These are phyloP conservation scores for Hypoxylon sp. DNA, from an alignment of 2,329 filamentous ascomycete species.

Conservation along the genomic window DNA sequence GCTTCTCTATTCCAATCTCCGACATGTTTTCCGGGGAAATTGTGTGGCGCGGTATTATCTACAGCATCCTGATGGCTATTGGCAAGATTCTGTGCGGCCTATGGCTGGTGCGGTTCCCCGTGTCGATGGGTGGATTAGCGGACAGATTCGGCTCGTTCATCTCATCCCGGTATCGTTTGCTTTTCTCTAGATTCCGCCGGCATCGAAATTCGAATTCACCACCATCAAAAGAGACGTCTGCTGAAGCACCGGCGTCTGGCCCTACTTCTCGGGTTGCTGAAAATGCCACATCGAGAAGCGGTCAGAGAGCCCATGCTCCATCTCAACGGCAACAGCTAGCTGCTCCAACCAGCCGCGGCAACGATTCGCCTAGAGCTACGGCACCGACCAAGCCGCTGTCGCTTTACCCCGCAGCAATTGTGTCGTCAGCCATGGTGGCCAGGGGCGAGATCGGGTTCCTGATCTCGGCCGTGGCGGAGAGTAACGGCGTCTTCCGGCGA, in stretches of 20 bases:
- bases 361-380: background rate
- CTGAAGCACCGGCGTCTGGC: background rate
- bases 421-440: constrained; percentile 77
- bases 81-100: constrained; percentile 71
- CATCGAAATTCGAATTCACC: background rate
- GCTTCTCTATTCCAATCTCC: constrained; percentile 81
- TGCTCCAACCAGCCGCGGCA: background rate
- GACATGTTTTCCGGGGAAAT: constrained; percentile 73
- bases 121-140: constrained; percentile 28
- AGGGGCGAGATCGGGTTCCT: constrained; percentile 85
- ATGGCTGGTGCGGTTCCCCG: constrained; percentile 63
- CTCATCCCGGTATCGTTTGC: constrained; percentile 15
- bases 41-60: constrained; percentile 80
- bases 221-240: background rate
- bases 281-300: background rate
- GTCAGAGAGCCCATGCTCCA: background rate
- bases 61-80: constrained; percentile 76
- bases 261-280: background rate
- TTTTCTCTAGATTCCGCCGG: constrained; percentile 38
- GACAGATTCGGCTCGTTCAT: constrained; percentile 17
- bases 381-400: constrained; percentile 65
- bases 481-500: constrained; percentile 57
- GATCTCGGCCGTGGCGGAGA: constrained; percentile 76
- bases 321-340: background rate
- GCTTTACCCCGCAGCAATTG: constrained; percentile 74